Evolutionary conservation across 1,284 basidiomycete species (phyloP).

Genomic region (Cryptococcus wingfieldii): DNA sequence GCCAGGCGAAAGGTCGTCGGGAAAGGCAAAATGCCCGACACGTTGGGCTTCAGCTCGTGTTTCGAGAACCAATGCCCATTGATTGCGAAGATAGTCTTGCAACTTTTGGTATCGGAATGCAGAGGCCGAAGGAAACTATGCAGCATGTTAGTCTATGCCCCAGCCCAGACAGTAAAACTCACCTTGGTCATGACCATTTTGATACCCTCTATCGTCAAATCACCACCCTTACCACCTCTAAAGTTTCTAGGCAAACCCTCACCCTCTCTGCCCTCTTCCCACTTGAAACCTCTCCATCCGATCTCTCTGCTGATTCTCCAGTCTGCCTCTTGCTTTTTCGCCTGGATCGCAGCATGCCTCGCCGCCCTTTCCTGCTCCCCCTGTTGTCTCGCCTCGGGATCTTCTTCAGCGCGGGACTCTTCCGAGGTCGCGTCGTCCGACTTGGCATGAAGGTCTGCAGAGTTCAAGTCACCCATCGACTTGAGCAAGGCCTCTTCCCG

Average conservation of each 20-base stretch:
- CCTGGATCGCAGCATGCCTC: conserved; percentile 19
- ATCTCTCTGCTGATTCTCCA: conserved; percentile 23
- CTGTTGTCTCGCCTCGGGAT: conserved; percentile 17
- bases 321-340: conserved; percentile 25
- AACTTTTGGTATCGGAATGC: conserved; percentile 53
- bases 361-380: conserved; percentile 12
- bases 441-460: background rate
- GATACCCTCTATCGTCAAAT: conserved; percentile 71
- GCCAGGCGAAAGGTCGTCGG: conserved; percentile 15
- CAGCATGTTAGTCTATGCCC: conserved; percentile 1
- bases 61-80: conserved; percentile 49
- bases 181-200: conserved; percentile 85
- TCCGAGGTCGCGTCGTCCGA: conserved; percentile 22
- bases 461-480: conserved; percentile 11
- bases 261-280: conserved; percentile 40
- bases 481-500: conserved; percentile 56
- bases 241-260: conserved; percentile 43
- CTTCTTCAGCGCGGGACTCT: conserved; percentile 18
- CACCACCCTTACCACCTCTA: conserved; percentile 59
- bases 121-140: conserved; percentile 53
- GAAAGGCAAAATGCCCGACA: conserved; percentile 34
- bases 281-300: conserved; percentile 45
- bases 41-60: conserved; percentile 35
- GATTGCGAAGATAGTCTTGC: conserved; percentile 53
- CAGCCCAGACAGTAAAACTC: conserved; percentile 31